A percentile compares a stretch with the other conserved stretches of the same genome.
phyloP scores from a whole-genome alignment of 495 filamentous ascomycete genomes.

The Penicillium alfredii region DNA sequence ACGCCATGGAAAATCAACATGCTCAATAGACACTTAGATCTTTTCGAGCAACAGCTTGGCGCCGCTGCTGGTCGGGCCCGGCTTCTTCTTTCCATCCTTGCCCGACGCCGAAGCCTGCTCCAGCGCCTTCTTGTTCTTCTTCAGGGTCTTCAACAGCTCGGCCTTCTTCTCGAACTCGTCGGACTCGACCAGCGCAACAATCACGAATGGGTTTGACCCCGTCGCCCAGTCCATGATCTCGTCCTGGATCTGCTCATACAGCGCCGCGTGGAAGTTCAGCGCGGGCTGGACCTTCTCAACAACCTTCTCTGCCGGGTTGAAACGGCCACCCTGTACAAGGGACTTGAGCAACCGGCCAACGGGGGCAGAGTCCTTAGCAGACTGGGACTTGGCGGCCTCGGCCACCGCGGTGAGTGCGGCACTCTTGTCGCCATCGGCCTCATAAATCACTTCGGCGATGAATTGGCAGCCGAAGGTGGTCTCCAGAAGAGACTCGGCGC shows the following conservation, averaged over 20 bases:
- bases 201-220: conserved; percentile 72
- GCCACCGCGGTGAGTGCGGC: conserved; percentile 68
- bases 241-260: conserved; percentile 71
- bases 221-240: conserved; percentile 81
- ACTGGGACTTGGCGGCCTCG: conserved; percentile 56
- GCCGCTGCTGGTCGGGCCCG: conserved; percentile 36
- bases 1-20: too few species aligned
- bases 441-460: conserved; percentile 73
- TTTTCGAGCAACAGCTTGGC: conserved; percentile 42
- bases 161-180: conserved; percentile 63
- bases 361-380: conserved; percentile 51
- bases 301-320: conserved; percentile 61
- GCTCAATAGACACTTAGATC: too few species aligned
- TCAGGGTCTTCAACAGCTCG: conserved; percentile 59
- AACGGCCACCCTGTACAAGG: conserved; percentile 79
- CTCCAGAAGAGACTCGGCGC: conserved; percentile 59
- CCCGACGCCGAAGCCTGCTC: conserved; percentile 41
- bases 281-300: conserved; percentile 66
- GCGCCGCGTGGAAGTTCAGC: conserved; percentile 69
- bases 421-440: conserved; percentile 65
- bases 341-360: conserved; percentile 86
- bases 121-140: conserved; percentile 49
- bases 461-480: conserved; percentile 83
- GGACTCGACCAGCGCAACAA: conserved; percentile 73
- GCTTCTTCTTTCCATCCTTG: conserved; percentile 33